A percentile compares a stretch with the other conserved stretches of the same genome.
These are phyloP conservation scores for Tolypocladium ophioglossoides DNA, from an alignment of 2,329 filamentous ascomycete species.

Conservation along the genomic window DNA sequence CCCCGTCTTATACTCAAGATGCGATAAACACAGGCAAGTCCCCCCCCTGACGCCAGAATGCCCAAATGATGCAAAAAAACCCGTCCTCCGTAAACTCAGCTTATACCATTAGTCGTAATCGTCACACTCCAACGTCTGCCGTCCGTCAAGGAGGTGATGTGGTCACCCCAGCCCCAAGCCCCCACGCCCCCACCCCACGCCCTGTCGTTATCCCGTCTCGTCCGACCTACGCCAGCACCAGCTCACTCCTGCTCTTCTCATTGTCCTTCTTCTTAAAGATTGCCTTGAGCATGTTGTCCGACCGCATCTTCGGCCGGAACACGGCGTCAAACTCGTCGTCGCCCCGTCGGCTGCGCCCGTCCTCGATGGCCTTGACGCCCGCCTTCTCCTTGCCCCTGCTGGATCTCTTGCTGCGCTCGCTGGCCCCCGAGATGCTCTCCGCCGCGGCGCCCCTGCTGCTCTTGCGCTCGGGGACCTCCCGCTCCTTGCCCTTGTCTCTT, in stretches of 20 bases:
- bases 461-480: not conserved
- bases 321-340: slow-evolving; percentile 28
- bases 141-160: not conserved
- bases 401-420: slow-evolving; percentile 23
- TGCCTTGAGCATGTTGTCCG: slow-evolving; percentile 44
- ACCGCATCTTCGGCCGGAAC: slow-evolving; percentile 36
- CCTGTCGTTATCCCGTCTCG: no score
- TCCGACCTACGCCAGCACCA: slow-evolving; percentile 16
- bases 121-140: not conserved
- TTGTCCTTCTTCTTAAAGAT: slow-evolving; percentile 45
- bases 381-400: slow-evolving; percentile 20
- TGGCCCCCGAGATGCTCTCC: slow-evolving; percentile 16
- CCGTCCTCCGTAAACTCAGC: not conserved
- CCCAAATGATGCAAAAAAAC: not conserved
- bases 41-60: not conserved
- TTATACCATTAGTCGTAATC: not conserved
- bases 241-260: slow-evolving; percentile 24
- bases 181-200: no score
- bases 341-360: slow-evolving; percentile 18
- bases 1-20: not conserved
- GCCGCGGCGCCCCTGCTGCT: slow-evolving; percentile 7
- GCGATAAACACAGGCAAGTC: not conserved
- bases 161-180: no score
- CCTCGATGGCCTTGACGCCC: slow-evolving; percentile 24
- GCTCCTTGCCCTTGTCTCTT: slow-evolving; percentile 12